Percentiles rank a stretch among this genome's conserved stretches.
phyloP scores from a whole-genome alignment of 2,329 filamentous ascomycete species.

The Phialemonium atrogriseum region DNA sequence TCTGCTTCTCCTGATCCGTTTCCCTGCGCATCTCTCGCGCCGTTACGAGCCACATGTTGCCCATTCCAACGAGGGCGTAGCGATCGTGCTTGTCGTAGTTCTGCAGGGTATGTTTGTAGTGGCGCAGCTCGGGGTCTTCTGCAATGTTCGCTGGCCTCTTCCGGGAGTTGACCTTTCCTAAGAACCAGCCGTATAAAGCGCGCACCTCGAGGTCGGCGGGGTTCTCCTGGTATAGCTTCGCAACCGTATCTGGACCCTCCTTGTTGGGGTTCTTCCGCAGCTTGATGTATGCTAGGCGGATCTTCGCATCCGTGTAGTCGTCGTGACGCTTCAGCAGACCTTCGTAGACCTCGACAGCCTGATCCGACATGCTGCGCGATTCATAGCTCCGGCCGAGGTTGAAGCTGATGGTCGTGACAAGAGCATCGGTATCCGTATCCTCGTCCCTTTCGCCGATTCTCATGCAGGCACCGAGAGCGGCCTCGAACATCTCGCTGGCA shows the following conservation, averaged over 20 bases:
- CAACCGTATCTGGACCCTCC: constrained; percentile 78
- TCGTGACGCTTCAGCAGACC: constrained; percentile 74
- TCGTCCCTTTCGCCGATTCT: constrained; percentile 68
- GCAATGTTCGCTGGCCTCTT: constrained; percentile 73
- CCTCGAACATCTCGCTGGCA: constrained; percentile 83
- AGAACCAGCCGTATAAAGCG: constrained; percentile 89
- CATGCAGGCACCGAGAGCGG: constrained; percentile 81
- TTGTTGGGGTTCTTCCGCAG: constrained; percentile 73
- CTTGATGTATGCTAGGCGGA: constrained; percentile 83
- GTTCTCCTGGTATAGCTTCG: constrained; percentile 77
- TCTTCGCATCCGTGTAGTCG: constrained; percentile 88
- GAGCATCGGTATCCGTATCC: constrained; percentile 74
- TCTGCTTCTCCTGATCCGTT: constrained; percentile 83
- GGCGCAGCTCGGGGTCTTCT: constrained; percentile 85
- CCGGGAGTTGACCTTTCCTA: constrained; percentile 71
- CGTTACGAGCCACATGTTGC: constrained; percentile 78
- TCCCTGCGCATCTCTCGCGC: constrained; percentile 93
- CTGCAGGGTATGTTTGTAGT: constrained; percentile 94
- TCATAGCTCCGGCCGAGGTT: constrained; percentile 94
- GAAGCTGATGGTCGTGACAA: constrained; percentile 94
- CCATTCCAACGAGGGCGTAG: constrained; percentile 96
- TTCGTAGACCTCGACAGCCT: constrained; percentile 84
- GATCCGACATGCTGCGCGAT: constrained; percentile 67
- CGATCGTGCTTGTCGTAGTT: constrained; percentile 94
- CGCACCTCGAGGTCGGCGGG: constrained; percentile 84